These are phyloP conservation scores for Saccharomycopsis hybrid DNA, from an alignment of 1,139 yeast species.

Conservation along the genomic window DNA sequence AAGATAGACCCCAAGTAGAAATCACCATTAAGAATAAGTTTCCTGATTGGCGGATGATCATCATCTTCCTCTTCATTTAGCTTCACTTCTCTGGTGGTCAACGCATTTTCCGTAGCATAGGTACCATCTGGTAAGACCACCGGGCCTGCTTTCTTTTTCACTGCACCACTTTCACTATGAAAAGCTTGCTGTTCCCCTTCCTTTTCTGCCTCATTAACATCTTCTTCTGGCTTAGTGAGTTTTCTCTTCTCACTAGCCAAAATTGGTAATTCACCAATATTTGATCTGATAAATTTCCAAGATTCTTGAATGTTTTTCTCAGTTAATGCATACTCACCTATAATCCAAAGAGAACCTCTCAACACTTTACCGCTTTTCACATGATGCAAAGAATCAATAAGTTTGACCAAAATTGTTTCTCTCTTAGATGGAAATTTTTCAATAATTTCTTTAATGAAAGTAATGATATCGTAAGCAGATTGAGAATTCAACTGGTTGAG, in stretches of 20 bases:
- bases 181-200: constrained; percentile 31
- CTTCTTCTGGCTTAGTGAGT: constrained; percentile 30
- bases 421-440: constrained; percentile 86
- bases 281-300: constrained; percentile 80
- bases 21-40: constrained; percentile 78
- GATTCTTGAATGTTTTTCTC: constrained; percentile 72
- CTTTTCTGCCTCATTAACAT: constrained; percentile 33
- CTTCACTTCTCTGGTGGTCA: constrained; percentile 35
- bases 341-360: constrained; percentile 91
- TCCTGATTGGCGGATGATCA: constrained; percentile 69
- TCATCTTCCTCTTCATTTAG: constrained; percentile 31
- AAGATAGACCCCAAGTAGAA: constrained; percentile 87
- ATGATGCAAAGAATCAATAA: constrained; percentile 55
- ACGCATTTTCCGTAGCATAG: constrained; percentile 92
- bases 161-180: constrained; percentile 26
- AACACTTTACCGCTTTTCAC: constrained; percentile 85
- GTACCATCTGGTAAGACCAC: constrained; percentile 96
- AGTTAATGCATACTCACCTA: constrained; percentile 83
- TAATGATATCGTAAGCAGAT: constrained; percentile 85
- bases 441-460: constrained; percentile 88
- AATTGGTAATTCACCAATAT: constrained; percentile 90
- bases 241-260: constrained; percentile 62
- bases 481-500: constrained; percentile 75
- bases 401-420: constrained; percentile 54
- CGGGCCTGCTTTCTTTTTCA: constrained; percentile 45